Evolutionary conservation across 805 yeast genomes (phyloP).

Genomic region (Cyberlindnera mycetangii): DNA sequence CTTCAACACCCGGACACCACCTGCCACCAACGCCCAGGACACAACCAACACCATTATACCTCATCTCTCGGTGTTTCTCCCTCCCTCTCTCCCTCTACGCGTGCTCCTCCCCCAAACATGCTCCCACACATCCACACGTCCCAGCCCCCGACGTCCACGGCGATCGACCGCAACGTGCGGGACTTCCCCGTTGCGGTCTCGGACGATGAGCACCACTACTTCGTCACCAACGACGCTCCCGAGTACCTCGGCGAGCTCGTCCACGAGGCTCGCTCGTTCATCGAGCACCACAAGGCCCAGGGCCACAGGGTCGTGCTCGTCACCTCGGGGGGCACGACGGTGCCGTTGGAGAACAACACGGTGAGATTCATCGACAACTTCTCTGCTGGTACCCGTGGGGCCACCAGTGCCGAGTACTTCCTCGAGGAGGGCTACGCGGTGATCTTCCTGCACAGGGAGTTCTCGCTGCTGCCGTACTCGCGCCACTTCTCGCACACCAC

Average conservation of each 20-base stretch:
- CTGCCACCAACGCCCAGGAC: no score
- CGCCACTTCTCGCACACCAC: conserved; percentile 84
- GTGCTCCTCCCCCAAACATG: background rate
- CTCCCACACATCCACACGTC: conserved; percentile 51
- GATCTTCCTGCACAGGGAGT: conserved; percentile 88
- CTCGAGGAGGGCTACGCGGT: conserved; percentile 87
- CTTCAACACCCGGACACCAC: no score
- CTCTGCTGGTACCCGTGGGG: conserved; percentile 97
- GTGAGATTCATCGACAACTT: conserved; percentile 96
- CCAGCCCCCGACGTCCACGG: conserved; percentile 63
- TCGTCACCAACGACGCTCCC: conserved; percentile 71
- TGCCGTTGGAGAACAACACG: conserved; percentile 94
- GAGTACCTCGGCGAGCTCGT: conserved; percentile 63
- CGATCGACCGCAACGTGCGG: conserved; percentile 76
- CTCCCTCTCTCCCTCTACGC: no score
- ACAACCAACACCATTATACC: no score
- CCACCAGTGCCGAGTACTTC: conserved; percentile 91
- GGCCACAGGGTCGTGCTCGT: conserved; percentile 67
- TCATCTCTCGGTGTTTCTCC: no score
- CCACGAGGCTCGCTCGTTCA: conserved; percentile 55
- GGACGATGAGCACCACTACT: conserved; percentile 73
- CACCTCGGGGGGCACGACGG: conserved; percentile 97
- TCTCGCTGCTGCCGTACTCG: conserved; percentile 88
- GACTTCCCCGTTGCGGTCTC: conserved; percentile 73
- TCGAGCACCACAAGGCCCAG: conserved; percentile 46